Conservation (phyloP, 306 rosid genomes). For the Casuarina cunninghamiana region DNA sequence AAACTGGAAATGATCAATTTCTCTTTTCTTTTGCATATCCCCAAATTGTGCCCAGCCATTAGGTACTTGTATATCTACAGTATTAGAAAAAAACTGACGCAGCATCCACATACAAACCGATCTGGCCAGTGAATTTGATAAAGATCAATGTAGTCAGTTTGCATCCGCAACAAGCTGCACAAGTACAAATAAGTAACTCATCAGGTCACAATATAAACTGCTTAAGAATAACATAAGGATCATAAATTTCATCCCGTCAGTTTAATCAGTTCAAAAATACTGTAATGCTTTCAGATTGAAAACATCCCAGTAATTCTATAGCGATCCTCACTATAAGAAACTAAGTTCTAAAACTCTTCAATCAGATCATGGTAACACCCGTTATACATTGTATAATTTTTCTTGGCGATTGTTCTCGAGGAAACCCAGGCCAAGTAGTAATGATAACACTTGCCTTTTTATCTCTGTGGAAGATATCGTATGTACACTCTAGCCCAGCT, state of each 20-base stretch:
- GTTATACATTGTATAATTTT: background rate
- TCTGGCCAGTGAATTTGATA: conserved; percentile 98
- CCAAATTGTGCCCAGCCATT: background rate
- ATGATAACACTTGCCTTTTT: background rate
- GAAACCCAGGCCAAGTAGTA: background rate
- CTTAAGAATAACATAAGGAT: background rate
- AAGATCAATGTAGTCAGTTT: conserved; percentile 83
- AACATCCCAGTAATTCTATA: background rate
- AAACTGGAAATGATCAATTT: background rate
- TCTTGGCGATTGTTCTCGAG: background rate
- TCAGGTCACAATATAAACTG: conserved; percentile 22
- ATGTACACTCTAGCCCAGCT: background rate
- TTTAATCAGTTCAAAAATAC: background rate
- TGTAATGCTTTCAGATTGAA: background rate
- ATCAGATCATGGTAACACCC: background rate
- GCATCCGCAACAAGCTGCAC: conserved; percentile 76
- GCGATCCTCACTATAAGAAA: background rate
- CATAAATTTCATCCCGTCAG: background rate
- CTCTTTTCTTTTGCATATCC: background rate
- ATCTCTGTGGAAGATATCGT: background rate
- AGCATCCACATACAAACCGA: conserved; percentile 72
- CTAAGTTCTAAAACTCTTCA: background rate
- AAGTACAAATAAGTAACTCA: conserved; percentile 17
- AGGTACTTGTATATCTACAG: conserved; percentile 18
- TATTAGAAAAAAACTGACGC: conserved; percentile 5